Evolutionary conservation across 768 basidiomycete genomes (phyloP).

Genomic region (Dacryopinax primogenitus): DNA sequence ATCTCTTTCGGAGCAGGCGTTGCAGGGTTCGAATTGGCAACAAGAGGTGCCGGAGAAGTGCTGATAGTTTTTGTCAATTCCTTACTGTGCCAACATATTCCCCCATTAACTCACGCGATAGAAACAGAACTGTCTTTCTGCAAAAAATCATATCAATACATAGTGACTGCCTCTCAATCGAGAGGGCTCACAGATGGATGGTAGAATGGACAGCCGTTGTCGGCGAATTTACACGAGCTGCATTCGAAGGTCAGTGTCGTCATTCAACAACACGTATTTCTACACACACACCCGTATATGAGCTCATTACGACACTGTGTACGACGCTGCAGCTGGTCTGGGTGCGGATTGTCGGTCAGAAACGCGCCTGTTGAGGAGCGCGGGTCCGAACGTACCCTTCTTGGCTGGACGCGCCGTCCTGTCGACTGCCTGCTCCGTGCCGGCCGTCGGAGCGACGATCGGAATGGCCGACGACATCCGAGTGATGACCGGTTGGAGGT

Average conservation of each 20-base stretch:
- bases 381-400: neutral
- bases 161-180: neutral
- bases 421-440: neutral
- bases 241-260: conserved; percentile 16
- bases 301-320: conserved; percentile 83
- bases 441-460: conserved; percentile 12
- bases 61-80: neutral
- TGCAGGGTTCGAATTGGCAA: neutral
- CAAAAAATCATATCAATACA: neutral
- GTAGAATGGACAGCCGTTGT: conserved; percentile 72
- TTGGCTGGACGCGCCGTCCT: neutral
- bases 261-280: conserved; percentile 6
- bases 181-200: conserved; percentile 51
- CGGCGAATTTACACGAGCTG: conserved; percentile 74
- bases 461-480: conserved; percentile 11
- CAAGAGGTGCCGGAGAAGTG: neutral
- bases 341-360: neutral
- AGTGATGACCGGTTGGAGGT: neutral
- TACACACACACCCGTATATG: conserved; percentile 60
- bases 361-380: neutral
- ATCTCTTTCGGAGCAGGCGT: conserved; percentile 7
- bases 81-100: conserved; percentile 12
- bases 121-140: neutral
- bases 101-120: neutral
- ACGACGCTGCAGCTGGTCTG: conserved; percentile 20